phyloP scores from a whole-genome alignment of 495 filamentous ascomycete genomes.

The Ramalina peruviana region DNA sequence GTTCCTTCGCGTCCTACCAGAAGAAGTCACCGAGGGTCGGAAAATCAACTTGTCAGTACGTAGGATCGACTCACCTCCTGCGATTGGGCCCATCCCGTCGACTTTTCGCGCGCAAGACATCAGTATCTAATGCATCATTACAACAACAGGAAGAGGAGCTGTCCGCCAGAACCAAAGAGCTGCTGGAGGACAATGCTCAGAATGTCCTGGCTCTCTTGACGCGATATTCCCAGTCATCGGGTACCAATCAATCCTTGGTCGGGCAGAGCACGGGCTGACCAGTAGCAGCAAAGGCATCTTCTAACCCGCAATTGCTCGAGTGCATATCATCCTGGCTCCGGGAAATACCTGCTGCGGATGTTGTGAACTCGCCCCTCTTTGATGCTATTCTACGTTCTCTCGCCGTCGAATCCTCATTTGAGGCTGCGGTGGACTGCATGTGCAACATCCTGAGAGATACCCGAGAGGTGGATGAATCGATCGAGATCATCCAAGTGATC shows the following conservation, averaged over 20 bases:
- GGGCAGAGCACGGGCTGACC: background rate
- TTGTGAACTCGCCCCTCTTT: slow-evolving; percentile 77
- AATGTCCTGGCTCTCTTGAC: slow-evolving; percentile 74
- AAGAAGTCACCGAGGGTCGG: slow-evolving; percentile 97
- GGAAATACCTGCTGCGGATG: slow-evolving; percentile 69
- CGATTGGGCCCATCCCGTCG: slow-evolving; percentile 25
- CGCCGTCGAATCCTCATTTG: slow-evolving; percentile 60
- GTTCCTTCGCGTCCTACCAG: slow-evolving; percentile 88
- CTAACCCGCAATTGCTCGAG: slow-evolving; percentile 80
- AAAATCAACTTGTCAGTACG: slow-evolving; percentile 97
- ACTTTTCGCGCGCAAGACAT: slow-evolving; percentile 15
- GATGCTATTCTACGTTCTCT: slow-evolving; percentile 66
- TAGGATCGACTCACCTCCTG: slow-evolving; percentile 43
- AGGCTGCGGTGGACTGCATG: slow-evolving; percentile 84
- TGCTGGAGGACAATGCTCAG: slow-evolving; percentile 78
- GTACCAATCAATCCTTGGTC: slow-evolving; percentile 34
- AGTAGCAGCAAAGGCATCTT: slow-evolving; percentile 46
- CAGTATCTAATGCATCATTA: slow-evolving; percentile 33
- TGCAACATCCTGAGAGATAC: slow-evolving; percentile 87
- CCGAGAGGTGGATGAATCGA: slow-evolving; percentile 67
- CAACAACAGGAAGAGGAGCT: slow-evolving; percentile 81
- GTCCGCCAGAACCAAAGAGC: slow-evolving; percentile 59
- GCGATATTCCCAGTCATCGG: slow-evolving; percentile 79
- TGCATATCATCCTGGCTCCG: slow-evolving; percentile 94
- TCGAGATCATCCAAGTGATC: slow-evolving; percentile 67